Evolutionary conservation across 2,329 filamentous ascomycete genomes (phyloP).

Genomic region (Cladophialophora psammophila): DNA sequence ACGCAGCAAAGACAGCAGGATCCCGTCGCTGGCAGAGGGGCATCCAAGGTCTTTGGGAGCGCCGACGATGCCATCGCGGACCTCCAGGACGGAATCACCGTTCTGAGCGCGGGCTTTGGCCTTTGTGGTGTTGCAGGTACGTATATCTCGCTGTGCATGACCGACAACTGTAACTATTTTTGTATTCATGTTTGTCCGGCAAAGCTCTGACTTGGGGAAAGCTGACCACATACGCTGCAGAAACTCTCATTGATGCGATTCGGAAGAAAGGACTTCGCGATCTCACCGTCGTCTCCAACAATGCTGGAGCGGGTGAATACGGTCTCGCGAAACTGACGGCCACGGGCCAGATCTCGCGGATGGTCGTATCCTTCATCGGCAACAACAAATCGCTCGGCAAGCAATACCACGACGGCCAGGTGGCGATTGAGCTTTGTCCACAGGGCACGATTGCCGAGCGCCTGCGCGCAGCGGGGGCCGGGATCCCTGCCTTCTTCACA

Average conservation of each 20-base stretch:
- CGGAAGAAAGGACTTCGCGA: conserved; percentile 64
- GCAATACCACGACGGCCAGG: conserved; percentile 86
- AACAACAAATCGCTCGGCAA: conserved; percentile 87
- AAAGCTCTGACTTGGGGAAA: neutral
- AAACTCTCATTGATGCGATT: conserved; percentile 76
- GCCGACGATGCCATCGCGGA: conserved; percentile 75
- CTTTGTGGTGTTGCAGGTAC: conserved; percentile 76
- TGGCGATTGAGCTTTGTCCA: conserved; percentile 89
- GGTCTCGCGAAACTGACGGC: conserved; percentile 75
- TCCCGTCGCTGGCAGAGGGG: conserved; percentile 39
- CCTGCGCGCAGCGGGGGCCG: conserved; percentile 84
- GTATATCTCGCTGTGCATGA: neutral
- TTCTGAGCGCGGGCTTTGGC: conserved; percentile 83
- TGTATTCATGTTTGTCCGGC: neutral
- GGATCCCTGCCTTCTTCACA: conserved; percentile 88
- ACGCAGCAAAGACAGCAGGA: neutral
- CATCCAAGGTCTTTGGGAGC: conserved; percentile 48
- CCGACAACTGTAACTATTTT: neutral
- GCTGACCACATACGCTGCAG: conserved; percentile 45
- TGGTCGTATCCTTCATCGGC: conserved; percentile 78
- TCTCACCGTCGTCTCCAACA: conserved; percentile 81
- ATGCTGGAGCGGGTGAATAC: conserved; percentile 73
- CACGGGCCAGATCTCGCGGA: conserved; percentile 73
- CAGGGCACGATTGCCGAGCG: conserved; percentile 92
- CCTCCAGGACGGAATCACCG: conserved; percentile 71